Percentiles rank a stretch among this genome's conserved stretches.
Evolutionary conservation across 257 asterid genomes (phyloP).

Genomic region (Leptodermis oblonga): DNA sequence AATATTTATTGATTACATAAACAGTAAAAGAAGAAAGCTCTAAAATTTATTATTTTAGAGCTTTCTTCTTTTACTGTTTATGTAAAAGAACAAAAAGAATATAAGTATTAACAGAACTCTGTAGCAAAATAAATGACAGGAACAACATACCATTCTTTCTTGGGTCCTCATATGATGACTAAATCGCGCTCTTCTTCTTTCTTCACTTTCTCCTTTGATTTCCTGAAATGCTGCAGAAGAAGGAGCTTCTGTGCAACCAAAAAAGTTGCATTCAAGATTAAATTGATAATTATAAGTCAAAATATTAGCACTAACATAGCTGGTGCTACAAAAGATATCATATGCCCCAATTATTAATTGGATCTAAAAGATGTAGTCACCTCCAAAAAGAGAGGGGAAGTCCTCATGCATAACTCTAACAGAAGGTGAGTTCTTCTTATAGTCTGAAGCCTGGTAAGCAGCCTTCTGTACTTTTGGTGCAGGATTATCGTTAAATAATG

Average conservation of each 20-base stretch:
- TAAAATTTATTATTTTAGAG: neutral
- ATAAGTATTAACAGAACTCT: neutral
- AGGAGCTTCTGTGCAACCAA: conserved; percentile 46
- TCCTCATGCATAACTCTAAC: conserved; percentile 34
- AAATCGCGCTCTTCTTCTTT: conserved; percentile 72
- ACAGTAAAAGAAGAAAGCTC: neutral
- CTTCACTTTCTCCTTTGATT: conserved; percentile 72
- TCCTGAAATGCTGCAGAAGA: conserved; percentile 66
- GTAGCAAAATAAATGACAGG: neutral
- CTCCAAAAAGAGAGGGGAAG: conserved; percentile 62
- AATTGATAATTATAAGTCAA: neutral
- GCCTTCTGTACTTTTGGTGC: conserved; percentile 38
- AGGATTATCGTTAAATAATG: conserved; percentile 37
- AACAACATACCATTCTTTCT: conserved; percentile 67
- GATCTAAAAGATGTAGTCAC: conserved; percentile 28
- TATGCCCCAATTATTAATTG: neutral
- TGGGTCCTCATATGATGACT: conserved; percentile 56
- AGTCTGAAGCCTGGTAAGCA: conserved; percentile 27
- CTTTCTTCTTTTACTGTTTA: no score
- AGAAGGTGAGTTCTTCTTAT: conserved; percentile 31
- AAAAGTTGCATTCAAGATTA: conserved; percentile 7
- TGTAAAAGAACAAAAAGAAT: neutral
- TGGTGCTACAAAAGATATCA: neutral
- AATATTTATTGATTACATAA: neutral
- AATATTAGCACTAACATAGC: neutral